Percentiles rank a stretch among this genome's conserved stretches.
phyloP scores from a whole-genome alignment of 805 yeast genomes.

The Saccharomycopsis fibuligera region DNA sequence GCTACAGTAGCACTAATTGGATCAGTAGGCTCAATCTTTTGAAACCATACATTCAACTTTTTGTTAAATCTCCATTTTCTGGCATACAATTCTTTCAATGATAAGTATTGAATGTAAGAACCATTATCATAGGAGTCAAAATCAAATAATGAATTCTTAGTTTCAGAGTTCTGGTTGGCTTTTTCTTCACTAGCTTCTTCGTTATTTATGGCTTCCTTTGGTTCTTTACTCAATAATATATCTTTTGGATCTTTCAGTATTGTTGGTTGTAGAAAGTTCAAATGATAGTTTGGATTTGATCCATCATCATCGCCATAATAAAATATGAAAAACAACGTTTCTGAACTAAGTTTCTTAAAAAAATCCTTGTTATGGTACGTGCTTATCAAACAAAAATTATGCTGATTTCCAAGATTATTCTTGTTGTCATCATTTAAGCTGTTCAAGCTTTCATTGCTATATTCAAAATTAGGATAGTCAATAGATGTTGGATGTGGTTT shows the following conservation, averaged over 20 bases:
- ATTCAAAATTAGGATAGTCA: conserved; percentile 55
- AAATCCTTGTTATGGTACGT: conserved; percentile 52
- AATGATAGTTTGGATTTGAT: conserved; percentile 30
- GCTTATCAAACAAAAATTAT: conserved; percentile 42
- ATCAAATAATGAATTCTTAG: conserved; percentile 6
- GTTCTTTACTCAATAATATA: neutral
- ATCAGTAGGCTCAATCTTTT: conserved; percentile 52
- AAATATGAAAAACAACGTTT: conserved; percentile 86
- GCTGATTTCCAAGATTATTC: conserved; percentile 23
- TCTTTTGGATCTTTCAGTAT: neutral
- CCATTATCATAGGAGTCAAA: conserved; percentile 38
- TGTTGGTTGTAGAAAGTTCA: conserved; percentile 15
- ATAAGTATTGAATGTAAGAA: conserved; percentile 61
- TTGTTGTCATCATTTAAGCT: conserved; percentile 15
- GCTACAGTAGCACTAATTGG: conserved; percentile 31
- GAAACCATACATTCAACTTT: conserved; percentile 75
- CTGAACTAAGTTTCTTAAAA: conserved; percentile 69
- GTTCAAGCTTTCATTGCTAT: conserved; percentile 8
- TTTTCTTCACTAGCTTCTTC: neutral
- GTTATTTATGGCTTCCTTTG: neutral
- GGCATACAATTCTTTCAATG: conserved; percentile 70
- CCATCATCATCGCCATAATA: conserved; percentile 45
- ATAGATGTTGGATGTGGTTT: conserved; percentile 86
- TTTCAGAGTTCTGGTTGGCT: neutral
- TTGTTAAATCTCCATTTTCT: conserved; percentile 71